These are phyloP conservation scores for Salix viminalis DNA, from an alignment of 345 rosid genomes.

Conservation along the genomic window DNA sequence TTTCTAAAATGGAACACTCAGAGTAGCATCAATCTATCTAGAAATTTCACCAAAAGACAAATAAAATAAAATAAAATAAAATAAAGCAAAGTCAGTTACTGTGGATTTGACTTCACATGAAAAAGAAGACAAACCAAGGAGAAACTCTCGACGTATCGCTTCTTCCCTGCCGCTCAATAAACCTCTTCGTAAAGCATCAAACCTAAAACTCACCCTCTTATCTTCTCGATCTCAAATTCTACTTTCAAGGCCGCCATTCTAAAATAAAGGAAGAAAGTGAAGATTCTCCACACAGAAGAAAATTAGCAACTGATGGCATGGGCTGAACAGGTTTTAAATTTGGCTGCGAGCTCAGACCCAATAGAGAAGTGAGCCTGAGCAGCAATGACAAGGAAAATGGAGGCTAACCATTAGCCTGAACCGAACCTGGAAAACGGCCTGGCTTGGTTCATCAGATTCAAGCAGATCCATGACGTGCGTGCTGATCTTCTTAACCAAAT, in stretches of 20 bases:
- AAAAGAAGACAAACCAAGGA: too few relatives aligned
- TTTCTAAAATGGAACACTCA: too few relatives aligned
- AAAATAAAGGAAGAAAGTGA: neutral
- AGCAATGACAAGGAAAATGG: neutral
- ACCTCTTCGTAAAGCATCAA: too few relatives aligned
- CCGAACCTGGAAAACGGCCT: neutral
- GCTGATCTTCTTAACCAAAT: too few relatives aligned
- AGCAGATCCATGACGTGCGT: neutral
- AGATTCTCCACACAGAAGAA: neutral
- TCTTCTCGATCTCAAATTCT: neutral
- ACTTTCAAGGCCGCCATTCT: neutral
- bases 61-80: too few relatives aligned
- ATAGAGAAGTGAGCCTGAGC: neutral
- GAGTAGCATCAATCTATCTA: too few relatives aligned
- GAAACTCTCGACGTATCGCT: too few relatives aligned
- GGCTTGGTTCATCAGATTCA: neutral
- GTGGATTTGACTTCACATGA: too few relatives aligned
- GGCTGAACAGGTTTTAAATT: neutral
- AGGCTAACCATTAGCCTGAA: neutral
- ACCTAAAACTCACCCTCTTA: too few relatives aligned
- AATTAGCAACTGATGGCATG: neutral
- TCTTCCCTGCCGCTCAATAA: too few relatives aligned
- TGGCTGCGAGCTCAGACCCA: neutral
- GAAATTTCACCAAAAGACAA: too few relatives aligned
- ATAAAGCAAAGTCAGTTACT: too few relatives aligned